Evolutionary conservation across 441 rosid species (phyloP), one percentile per base, ranked within the genome.

Genomic region (Erodium texanum): DNA sequence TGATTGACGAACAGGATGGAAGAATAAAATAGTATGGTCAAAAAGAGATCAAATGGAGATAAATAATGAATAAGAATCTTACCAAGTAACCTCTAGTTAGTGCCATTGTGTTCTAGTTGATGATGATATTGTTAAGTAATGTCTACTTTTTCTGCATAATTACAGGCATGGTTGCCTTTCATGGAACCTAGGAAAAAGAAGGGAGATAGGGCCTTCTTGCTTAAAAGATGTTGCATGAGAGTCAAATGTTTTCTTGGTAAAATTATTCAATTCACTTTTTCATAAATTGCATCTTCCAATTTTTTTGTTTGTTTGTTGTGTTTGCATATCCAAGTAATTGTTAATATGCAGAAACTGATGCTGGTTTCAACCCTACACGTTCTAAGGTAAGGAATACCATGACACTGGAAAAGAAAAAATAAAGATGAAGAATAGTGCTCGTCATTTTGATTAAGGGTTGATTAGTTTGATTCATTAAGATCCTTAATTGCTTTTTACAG

Each of bases 321-420:
- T 36, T 36, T 36, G 41, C 41, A 22, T 62, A 66, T 29, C 56
- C 70, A 4, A 71, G 63, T 45, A 18, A 62, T 23, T 19, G n/a
- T 32, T 48, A 71, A 65, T 76, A 73, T 78, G 80, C 86, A 89
- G 96, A 91, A 22, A 81, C 86, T 68, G 97, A 91, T 82, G 92
- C 87, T 54, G 97, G 96, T 58, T 91, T 89, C 71, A 83, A 50
- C 73, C 93, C 96, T n/a, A 85, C 86, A 15, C 85, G 85, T n/a
- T 82, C 87, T 12, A 91, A 90, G 83, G 95, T 84, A 75, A 73
- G 75, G 66, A 69, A 62, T 72, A 59, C 14, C 36, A 32, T 5
- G 36, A 32, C 36, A 32, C 36, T n/a, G n/a, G n/a, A n/a, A n/a
- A n/a, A n/a, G n/a, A 14, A 8, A 2, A 59, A 10, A 9, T 11